Evolutionary conservation across 768 basidiomycete species (phyloP), one percentile per base, ranked within the genome.

Genomic region (Wakefieldia striispora): DNA sequence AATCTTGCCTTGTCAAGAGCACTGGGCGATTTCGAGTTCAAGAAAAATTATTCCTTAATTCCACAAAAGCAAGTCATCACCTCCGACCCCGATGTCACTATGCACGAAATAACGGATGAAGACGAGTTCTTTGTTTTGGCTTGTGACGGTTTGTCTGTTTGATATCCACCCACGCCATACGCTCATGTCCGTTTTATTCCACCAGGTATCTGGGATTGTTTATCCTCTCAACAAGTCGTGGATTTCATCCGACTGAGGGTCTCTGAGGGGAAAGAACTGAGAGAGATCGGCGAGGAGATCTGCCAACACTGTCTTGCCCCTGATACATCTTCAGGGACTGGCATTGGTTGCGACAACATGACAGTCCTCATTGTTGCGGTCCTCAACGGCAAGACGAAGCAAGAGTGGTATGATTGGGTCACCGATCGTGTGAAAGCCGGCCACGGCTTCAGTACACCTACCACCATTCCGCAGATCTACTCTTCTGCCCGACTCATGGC

Each of bases 321-420:
- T 1, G 93, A 97, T 65, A 90, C 91, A 2, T 86, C 87, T 20
- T 88, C 88, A 31, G 91, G 90, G 41, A 83, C 83, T 38, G 97
- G 97, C 12, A 91, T 97, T 55, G 97, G 97, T 17, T 97, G 95
- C 67, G 97, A 99, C 73, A 98, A 99, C 74, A 99, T 99, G 97
- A 99, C 97, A 0, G 75, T 97, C 42, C 78, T 97, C 58, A 81
- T 99, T 45, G 80, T 98, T 49, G 97, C 91, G 7, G 69, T 99
- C 39, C 78, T 95, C 27, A 80, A 88, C 54, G 95, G 91, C 35
- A 83, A 84, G 51, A 89, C 91, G n/a, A 82, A 86, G 66, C 87
- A 90, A 56, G 84, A 94, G 63, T 98, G 97, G 97, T 89, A 90
- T 61, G 66, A 78, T 33, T 97, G 95, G 95, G 69, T 99, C 50